Base-by-base conservation (phyloP, 2,329 filamentous ascomycete species). In the Aspergillus floridensis region DNA sequence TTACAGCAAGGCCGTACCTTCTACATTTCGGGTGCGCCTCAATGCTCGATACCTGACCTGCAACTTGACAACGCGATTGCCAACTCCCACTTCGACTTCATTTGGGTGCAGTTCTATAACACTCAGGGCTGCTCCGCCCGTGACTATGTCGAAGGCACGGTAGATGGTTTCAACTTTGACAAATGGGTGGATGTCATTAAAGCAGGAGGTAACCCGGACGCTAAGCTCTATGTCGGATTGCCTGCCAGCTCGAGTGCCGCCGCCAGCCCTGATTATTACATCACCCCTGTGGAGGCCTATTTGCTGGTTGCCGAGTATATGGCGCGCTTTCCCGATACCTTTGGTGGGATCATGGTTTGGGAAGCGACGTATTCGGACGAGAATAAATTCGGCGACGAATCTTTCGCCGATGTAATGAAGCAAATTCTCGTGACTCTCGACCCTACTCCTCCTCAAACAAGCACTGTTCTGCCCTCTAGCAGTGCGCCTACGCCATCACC, bases 321-420 rank as follows among this genome's bases (percentile, higher is more conserved):
- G 61, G 68, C 67, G 16, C 68, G 74, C 22, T 74, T 77, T 60
- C 70, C 75, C 1, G 58, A 73, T 22, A 72, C 70, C 2, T 86
- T 86, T 63, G 84, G 83, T 46, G 85, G 85, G 72, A 75, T 85
- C 46, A 86, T 86, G 84, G 69, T 86, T 5, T 86, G 82, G 82
- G 83, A 86, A 55, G 81, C 82, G 5, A 82, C 80, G 1, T 75
- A 76, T 11, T 78, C 79, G n/a, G 70, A 76, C 12, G 72, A 73
- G 55, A 84, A 84, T 66, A 57, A 70, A 14, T 74, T 79, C 56
- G 75, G 79, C 57, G 76, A 70, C n/a, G 65, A 74, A 50, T 71
- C 74, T 21, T 85, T 81, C 70, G 73, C 76, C 2, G 72, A 76
- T 54, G 78, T 79, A 71, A 80, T 82, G 61, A 83, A 83, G 74